A percentile compares a stretch with the other conserved stretches of the same genome.
Conservation (phyloP, 331 rosid species). For the Erythrophleum ivorense region DNA sequence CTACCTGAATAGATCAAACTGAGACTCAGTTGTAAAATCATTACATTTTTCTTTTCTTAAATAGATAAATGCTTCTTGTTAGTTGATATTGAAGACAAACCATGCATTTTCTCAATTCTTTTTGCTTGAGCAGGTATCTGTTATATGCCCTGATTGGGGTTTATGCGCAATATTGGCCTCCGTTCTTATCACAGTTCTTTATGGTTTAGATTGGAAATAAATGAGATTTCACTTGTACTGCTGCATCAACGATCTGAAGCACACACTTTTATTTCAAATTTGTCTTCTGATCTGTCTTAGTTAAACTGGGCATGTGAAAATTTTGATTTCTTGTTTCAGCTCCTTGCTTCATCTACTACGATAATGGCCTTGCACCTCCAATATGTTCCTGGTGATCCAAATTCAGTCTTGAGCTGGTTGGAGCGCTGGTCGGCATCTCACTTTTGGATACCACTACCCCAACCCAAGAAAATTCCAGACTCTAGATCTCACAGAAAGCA, state of each 20-base stretch:
- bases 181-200: neutral
- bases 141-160: neutral
- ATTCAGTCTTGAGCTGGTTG: constrained; percentile 77
- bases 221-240: neutral
- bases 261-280: neutral
- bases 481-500: constrained; percentile 62
- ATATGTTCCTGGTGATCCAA: constrained; percentile 68
- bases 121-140: neutral
- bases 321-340: constrained; percentile 52
- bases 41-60: too few relatives aligned
- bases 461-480: constrained; percentile 63
- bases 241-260: constrained; percentile 14
- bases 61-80: neutral
- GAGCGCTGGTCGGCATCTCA: constrained; percentile 78
- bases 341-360: constrained; percentile 65
- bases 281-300: neutral
- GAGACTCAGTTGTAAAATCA: too few relatives aligned
- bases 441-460: constrained; percentile 82
- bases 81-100: neutral
- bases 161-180: constrained; percentile 24
- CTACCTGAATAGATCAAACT: too few relatives aligned
- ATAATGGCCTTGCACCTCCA: constrained; percentile 65
- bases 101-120: neutral
- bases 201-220: neutral
- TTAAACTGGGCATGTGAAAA: constrained; percentile 31